Percentiles rank a stretch among this genome's conserved stretches.
phyloP scores from a whole-genome alignment of 2,329 filamentous ascomycete genomes.

The Ceratocystis lukuohia region DNA sequence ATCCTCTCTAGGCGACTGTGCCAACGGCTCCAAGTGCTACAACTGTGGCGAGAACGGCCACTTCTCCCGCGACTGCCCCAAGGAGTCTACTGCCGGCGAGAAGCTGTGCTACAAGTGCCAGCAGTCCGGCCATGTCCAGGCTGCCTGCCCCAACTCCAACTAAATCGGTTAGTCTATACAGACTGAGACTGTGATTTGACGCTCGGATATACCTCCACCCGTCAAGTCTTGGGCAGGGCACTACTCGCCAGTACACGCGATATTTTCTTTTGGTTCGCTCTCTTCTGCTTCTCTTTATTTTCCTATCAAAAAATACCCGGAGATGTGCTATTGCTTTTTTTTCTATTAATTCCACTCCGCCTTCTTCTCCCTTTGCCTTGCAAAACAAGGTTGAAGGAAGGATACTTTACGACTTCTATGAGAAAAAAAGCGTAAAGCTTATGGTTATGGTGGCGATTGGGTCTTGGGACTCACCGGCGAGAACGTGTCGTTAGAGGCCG shows the following conservation, averaged over 20 bases:
- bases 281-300: constrained; percentile 3
- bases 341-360: neutral
- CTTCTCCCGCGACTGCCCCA: constrained; percentile 89
- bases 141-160: constrained; percentile 71
- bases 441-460: neutral
- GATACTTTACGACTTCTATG: neutral
- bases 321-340: constrained; percentile 15
- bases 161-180: constrained; percentile 26
- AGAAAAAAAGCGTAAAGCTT: neutral
- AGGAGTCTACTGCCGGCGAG: constrained; percentile 70
- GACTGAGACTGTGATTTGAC: no score
- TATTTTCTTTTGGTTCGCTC: neutral
- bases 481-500: neutral
- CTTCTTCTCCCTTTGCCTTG: neutral
- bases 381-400: no score
- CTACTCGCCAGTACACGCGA: neutral
- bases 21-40: constrained; percentile 99
- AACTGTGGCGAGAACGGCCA: constrained; percentile 93
- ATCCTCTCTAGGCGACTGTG: constrained; percentile 59
- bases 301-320: constrained; percentile 4
- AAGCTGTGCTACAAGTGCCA: constrained; percentile 98
- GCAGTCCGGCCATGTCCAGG: constrained; percentile 77
- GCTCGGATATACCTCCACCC: no score
- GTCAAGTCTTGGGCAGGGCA: neutral
- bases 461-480: neutral